Base-by-base conservation (phyloP, 2,329 filamentous ascomycete species). In the Ascochyta rabiei region DNA sequence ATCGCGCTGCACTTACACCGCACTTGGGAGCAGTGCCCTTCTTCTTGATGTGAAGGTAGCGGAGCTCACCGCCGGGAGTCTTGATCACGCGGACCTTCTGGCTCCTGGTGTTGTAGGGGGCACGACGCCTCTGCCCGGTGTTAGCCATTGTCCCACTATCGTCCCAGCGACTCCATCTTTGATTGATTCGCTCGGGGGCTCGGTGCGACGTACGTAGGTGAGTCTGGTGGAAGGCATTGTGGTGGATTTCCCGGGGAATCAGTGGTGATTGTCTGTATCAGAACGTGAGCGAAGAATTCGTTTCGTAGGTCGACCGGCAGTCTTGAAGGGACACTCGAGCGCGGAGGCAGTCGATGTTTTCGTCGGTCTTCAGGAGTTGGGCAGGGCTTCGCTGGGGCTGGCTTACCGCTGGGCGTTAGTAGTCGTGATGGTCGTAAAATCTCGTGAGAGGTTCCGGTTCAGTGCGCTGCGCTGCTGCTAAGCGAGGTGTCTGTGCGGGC, bases 21-120 rank as follows among this genome's bases (percentile, higher is more conserved):
- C 95, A 99, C 87, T 99, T 99, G 78, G 95, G 95, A 67, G 93
- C 90, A 79, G 92, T 96, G 74, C 93, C 95, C 80, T 89, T 90
- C 91, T 99, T 99, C 90, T 98, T 98, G 86, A 97, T 93, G 89
- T 99, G 93, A 74, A 98, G 90, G 79, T 96, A 89, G 80, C 95
- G 89, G 76, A 96, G 88, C 80, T 93, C 87, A 80, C 95, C 95
- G 80, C 95, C 96, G 71, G 96, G 95, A 70, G 95, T 99, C 87
- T 70, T 73, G 68, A 73, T 67, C 60, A 75, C 68, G 79, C 95
- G 90, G 80, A 95, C 93, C 82, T 92, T 91, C 90, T 99, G 97
- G 80, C 91, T 96, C 79, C 85, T 85, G 80, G 93, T 98, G 89
- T 98, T 98, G 90, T 98, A 99, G 79, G 81, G 79, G 69, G 82